Evolutionary conservation across 345 rosid species (phyloP).

Genomic region (Rubroshorea leprosula): DNA sequence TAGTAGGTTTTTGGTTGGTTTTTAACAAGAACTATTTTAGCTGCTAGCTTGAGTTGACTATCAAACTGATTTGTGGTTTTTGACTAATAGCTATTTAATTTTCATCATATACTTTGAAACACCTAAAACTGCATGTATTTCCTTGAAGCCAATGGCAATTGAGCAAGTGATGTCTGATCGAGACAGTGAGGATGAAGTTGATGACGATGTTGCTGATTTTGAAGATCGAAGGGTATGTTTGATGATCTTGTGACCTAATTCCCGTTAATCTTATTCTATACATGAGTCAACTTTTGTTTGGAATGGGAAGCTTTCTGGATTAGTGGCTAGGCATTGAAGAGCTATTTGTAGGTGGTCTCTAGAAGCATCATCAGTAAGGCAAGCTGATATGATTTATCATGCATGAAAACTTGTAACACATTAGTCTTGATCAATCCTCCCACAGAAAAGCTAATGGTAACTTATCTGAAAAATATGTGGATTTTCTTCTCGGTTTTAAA

Average conservation of each 20-base stretch:
- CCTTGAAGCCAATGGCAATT: conserved; percentile 74
- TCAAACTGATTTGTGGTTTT: neutral
- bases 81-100: neutral
- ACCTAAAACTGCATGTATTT: conserved; percentile 6
- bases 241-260: conserved; percentile 1
- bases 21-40: conserved; percentile 8
- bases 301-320: no score
- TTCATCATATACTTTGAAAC: conserved; percentile 10
- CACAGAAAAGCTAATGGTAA: no score
- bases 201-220: conserved; percentile 98
- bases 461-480: no score
- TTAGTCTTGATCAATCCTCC: no score
- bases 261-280: neutral
- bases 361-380: neutral
- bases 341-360: no score
- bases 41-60: neutral
- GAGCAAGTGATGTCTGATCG: conserved; percentile 92
- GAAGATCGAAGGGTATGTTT: conserved; percentile 91
- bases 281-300: no score
- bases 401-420: no score
- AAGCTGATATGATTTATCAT: neutral
- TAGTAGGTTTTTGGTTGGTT: conserved; percentile 6
- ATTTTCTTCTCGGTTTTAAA: no score
- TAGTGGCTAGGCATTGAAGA: no score
- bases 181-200: conserved; percentile 99